These are phyloP conservation scores for Pestalotiopsis sp. DNA, from an alignment of 2,329 filamentous ascomycete species.

Conservation along the genomic window DNA sequence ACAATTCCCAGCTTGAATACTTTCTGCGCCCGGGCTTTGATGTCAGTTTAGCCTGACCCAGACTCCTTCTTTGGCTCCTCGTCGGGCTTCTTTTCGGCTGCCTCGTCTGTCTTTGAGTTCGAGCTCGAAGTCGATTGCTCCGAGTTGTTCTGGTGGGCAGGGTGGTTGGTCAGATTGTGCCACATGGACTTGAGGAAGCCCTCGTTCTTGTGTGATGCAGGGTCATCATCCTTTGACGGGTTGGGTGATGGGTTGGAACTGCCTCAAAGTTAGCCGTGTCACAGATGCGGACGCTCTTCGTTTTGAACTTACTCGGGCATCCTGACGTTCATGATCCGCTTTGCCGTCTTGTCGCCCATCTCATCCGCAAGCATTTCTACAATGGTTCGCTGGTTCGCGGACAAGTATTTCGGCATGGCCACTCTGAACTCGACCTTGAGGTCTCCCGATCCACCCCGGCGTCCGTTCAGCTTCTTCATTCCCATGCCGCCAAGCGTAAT, in stretches of 20 bases:
- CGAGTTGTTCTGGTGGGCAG: conserved; percentile 49
- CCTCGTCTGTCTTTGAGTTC: conserved; percentile 21
- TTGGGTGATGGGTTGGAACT: conserved; percentile 21
- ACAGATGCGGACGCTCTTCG: not conserved
- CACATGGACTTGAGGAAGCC: conserved; percentile 92
- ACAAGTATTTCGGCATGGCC: conserved; percentile 91
- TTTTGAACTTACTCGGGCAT: conserved; percentile 48
- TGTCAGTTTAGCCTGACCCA: conserved; percentile 24
- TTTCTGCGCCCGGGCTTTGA: not conserved
- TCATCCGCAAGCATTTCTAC: conserved; percentile 96
- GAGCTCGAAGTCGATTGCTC: conserved; percentile 27
- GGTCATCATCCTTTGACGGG: conserved; percentile 35
- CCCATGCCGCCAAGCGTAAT: conserved; percentile 89
- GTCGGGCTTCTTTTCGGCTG: conserved; percentile 22
- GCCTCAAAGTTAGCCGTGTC: not conserved
- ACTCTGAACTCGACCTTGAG: conserved; percentile 94
- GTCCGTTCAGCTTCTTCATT: conserved; percentile 80
- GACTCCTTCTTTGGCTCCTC: conserved; percentile 30
- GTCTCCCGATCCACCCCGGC: conserved; percentile 74
- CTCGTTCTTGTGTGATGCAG: conserved; percentile 70
- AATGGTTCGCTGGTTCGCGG: conserved; percentile 87
- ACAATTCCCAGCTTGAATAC: not conserved
- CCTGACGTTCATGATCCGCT: conserved; percentile 85
- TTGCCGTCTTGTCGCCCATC: conserved; percentile 89
- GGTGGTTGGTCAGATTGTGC: conserved; percentile 86